These are phyloP conservation scores for Candida sanyaensis DNA, from an alignment of 1,139 yeast genomes.

Conservation along the genomic window DNA sequence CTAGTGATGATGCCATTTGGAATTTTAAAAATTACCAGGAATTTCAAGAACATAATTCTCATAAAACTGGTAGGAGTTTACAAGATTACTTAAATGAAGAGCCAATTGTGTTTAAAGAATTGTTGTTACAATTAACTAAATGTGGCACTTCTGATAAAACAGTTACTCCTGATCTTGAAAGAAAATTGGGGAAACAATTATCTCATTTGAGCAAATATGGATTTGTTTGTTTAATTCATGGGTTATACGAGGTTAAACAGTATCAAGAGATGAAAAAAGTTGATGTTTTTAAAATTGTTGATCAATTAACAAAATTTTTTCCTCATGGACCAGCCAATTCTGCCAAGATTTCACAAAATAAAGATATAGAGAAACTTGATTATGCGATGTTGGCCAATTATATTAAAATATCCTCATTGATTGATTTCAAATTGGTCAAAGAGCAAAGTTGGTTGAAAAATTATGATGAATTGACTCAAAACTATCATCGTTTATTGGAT, in stretches of 20 bases:
- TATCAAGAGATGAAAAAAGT: conserved; percentile 38
- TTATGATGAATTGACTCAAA: conserved; percentile 36
- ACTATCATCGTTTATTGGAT: conserved; percentile 26
- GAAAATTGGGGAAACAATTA: conserved; percentile 10
- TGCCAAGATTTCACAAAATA: conserved; percentile 1
- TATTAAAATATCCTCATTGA: conserved; percentile 36
- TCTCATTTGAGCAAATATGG: conserved; percentile 36
- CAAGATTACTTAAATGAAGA: conserved; percentile 16
- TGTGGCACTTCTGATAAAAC: conserved; percentile 16
- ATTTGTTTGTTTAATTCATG: conserved; percentile 39
- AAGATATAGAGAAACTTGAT: conserved; percentile 36
- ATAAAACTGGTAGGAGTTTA: conserved; percentile 11
- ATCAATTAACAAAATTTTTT: conserved; percentile 29
- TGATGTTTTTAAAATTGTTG: conserved; percentile 34
- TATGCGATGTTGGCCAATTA: conserved; percentile 38
- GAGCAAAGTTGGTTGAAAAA: conserved; percentile 51
- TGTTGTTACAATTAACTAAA: conserved; percentile 26
- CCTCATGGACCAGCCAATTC: conserved; percentile 9
- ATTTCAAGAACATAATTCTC: conserved; percentile 15
- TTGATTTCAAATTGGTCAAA: conserved; percentile 44
- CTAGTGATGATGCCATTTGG: conserved; percentile 44
- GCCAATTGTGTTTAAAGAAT: conserved; percentile 30
- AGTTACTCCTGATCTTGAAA: conserved; percentile 18
- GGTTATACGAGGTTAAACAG: conserved; percentile 44
- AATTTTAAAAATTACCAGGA: conserved; percentile 29